These are phyloP conservation scores for Alternaria atra DNA, from an alignment of 2,329 filamentous ascomycete genomes.

Conservation along the genomic window DNA sequence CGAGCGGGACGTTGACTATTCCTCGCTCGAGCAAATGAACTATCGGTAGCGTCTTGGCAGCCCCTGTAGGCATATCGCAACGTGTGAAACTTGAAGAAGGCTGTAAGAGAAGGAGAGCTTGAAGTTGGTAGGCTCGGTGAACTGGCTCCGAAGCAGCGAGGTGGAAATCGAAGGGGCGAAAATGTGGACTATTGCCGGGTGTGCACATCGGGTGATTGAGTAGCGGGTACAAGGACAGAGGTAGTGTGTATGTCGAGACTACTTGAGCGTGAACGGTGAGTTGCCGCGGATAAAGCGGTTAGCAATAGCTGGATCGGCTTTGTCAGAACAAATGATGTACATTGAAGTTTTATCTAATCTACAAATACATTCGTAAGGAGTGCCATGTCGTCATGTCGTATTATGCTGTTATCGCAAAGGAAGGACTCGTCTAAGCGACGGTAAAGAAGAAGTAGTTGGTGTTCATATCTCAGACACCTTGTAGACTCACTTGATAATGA, in stretches of 20 bases:
- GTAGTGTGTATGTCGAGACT: too few species aligned
- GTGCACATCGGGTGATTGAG: neutral
- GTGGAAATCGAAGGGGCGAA: neutral
- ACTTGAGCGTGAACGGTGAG: too few species aligned
- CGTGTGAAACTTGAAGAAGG: too few species aligned
- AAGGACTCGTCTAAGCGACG: neutral
- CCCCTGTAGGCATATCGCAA: accelerated
- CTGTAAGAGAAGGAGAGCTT: too few species aligned
- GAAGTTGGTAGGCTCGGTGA: too few species aligned
- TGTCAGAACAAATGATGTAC: neutral
- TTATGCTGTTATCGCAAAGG: neutral
- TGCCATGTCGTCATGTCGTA: conserved; percentile 4
- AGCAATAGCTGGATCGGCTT: accelerated
- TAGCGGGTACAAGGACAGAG: too few species aligned
- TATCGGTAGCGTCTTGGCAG: neutral
- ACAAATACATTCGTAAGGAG: conserved; percentile 3
- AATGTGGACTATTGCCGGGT: neutral
- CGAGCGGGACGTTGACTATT: neutral
- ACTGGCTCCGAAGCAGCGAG: neutral
- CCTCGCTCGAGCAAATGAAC: neutral
- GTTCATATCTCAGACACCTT: neutral
- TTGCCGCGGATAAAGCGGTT: too few species aligned
- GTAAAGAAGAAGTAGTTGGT: neutral
- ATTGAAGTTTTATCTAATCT: neutral
- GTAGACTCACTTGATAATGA: conserved; percentile 3